Evolutionary conservation across 192 early-diverging fungal genomes (phyloP).

Genomic region (Haplosporangium gracile): DNA sequence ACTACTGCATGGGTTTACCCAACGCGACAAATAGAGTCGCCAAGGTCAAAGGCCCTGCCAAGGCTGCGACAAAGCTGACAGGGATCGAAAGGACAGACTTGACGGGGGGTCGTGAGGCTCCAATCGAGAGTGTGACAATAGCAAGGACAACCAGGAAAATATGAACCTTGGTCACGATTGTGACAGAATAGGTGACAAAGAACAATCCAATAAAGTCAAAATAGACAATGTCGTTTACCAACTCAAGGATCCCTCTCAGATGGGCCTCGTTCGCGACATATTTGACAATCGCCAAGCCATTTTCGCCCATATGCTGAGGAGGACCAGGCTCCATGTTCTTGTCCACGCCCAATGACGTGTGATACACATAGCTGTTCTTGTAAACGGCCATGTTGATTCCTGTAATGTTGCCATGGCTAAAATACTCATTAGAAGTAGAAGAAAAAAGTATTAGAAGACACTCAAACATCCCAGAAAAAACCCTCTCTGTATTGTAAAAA

Average conservation of each 20-base stretch:
- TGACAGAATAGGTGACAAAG: slow-evolving; percentile 69
- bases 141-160: slow-evolving; percentile 49
- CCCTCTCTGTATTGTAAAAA: too few relatives aligned
- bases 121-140: slow-evolving; percentile 23
- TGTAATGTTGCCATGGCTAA: slow-evolving; percentile 67
- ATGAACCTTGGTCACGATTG: slow-evolving; percentile 61
- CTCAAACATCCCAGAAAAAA: too few relatives aligned
- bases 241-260: slow-evolving; percentile 56
- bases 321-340: slow-evolving; percentile 67
- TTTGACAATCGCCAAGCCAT: slow-evolving; percentile 65
- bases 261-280: slow-evolving; percentile 64
- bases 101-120: slow-evolving; percentile 2
- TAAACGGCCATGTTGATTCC: slow-evolving; percentile 79
- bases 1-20: slow-evolving; percentile 69
- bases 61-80: slow-evolving; percentile 23
- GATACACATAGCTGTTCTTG: slow-evolving; percentile 74
- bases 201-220: slow-evolving; percentile 71
- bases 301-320: slow-evolving; percentile 79
- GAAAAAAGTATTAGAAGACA: too few relatives aligned
- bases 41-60: slow-evolving; percentile 31
- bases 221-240: slow-evolving; percentile 65
- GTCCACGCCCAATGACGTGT: slow-evolving; percentile 73
- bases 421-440: not conserved
- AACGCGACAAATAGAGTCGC: slow-evolving; percentile 8
- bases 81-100: slow-evolving; percentile 37